phyloP scores from a whole-genome alignment of 208 protist genomes.

The Wallacemonas collosoma region DNA sequence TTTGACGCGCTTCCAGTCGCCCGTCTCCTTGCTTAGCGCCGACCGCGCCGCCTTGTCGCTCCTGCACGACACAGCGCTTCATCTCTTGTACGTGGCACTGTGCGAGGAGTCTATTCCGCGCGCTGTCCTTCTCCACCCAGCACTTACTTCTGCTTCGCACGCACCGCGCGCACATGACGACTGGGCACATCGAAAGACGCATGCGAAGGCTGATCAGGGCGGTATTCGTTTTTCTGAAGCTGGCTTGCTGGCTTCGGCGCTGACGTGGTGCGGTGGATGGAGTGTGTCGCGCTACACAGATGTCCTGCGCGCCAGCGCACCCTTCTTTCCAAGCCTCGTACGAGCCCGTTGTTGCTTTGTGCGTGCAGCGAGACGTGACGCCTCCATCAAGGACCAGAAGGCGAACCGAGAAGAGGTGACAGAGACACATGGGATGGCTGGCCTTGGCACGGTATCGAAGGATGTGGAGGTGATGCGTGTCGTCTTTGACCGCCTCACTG shows the following conservation, averaged over 20 bases:
- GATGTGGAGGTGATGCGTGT: neutral
- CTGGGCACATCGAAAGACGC: too few relatives aligned
- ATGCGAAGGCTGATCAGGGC: neutral
- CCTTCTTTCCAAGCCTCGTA: neutral
- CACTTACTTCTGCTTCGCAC: neutral
- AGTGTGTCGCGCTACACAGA: conserved; percentile 17
- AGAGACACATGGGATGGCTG: neutral
- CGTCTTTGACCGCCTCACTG: conserved; percentile 23
- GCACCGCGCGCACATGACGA: too few relatives aligned
- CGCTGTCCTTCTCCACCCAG: neutral
- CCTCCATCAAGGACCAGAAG: neutral
- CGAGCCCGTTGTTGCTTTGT: neutral
- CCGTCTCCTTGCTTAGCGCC: conserved; percentile 22
- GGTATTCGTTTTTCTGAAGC: neutral
- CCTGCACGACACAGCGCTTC: conserved; percentile 48
- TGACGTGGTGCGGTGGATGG: conserved; percentile 18
- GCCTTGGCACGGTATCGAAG: conserved; percentile 14
- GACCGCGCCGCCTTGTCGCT: conserved; percentile 21
- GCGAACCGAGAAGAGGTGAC: neutral
- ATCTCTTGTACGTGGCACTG: conserved; percentile 45
- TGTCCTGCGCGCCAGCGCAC: neutral
- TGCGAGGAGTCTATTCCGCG: conserved; percentile 36
- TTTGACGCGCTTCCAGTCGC: conserved; percentile 38
- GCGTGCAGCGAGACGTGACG: too few relatives aligned
- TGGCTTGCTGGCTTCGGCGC: conserved; percentile 1